Evolutionary conservation across 345 rosid genomes (phyloP).

Genomic region (Lenwebbia sp.): DNA sequence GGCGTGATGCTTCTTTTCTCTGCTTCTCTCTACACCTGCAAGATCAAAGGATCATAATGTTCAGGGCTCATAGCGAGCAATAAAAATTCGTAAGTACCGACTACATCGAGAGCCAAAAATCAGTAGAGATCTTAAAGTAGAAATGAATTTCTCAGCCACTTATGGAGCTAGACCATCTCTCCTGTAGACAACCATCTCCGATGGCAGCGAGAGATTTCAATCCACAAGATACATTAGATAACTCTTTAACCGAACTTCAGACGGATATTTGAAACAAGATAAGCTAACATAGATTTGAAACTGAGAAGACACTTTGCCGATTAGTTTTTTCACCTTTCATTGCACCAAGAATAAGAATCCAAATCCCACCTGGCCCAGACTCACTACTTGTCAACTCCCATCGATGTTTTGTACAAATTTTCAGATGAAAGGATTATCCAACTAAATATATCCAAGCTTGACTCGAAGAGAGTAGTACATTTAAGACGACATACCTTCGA

Average conservation of each 20-base stretch:
- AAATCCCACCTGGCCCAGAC: not conserved
- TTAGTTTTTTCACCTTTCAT: not conserved
- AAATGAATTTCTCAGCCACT: not conserved
- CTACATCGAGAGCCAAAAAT: not conserved
- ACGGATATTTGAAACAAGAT: not conserved
- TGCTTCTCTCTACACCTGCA: constrained; percentile 73
- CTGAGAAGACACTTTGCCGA: not conserved
- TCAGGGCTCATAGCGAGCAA: not conserved
- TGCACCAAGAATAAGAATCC: not conserved
- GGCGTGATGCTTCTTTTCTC: constrained; percentile 66
- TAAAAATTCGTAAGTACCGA: not conserved
- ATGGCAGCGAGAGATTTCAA: not conserved
- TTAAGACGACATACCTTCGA: constrained; percentile 29
- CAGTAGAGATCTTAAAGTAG: not conserved
- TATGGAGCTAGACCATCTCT: not conserved
- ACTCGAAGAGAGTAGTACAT: not conserved
- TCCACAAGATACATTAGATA: not conserved
- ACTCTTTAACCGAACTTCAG: not conserved
- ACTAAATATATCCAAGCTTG: not conserved
- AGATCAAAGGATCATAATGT: not conserved
- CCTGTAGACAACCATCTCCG: not conserved
- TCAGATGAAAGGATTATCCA: not conserved
- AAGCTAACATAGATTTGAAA: not conserved
- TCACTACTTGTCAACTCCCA: not conserved
- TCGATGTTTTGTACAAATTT: not conserved